A percentile compares a stretch with the other conserved stretches of the same genome.
Evolutionary conservation across 768 basidiomycete genomes (phyloP).

Genomic region (Grammothele lineata): DNA sequence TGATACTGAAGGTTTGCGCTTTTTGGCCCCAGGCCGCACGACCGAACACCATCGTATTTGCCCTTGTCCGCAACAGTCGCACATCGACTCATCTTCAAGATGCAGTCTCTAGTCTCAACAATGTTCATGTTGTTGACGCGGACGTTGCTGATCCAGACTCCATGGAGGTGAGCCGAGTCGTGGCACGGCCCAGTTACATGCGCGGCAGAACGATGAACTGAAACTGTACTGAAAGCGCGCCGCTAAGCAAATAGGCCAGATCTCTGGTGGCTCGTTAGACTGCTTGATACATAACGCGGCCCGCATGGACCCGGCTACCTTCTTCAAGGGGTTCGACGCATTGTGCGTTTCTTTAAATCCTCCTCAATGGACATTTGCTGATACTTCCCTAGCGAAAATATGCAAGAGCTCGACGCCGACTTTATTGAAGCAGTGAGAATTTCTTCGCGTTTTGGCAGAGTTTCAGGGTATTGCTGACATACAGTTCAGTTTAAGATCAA

Average conservation of each 20-base stretch:
- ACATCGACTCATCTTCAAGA: constrained; percentile 8
- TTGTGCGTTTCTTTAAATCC: constrained; percentile 10
- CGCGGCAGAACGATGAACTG: too few species aligned
- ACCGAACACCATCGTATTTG: constrained; percentile 18
- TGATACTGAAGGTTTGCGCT: background rate
- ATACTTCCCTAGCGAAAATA: background rate
- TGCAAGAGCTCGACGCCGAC: constrained; percentile 8
- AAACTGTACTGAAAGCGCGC: constrained; percentile 1
- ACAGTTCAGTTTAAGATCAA: constrained; percentile 29
- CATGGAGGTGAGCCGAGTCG: constrained; percentile 26
- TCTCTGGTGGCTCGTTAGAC: constrained; percentile 29
- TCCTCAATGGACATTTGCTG: background rate
- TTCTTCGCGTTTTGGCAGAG: too few species aligned
- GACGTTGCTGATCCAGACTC: constrained; percentile 31
- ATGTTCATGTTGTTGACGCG: constrained; percentile 32
- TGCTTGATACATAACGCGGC: constrained; percentile 34
- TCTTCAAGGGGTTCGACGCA: constrained; percentile 12
- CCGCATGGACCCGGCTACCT: constrained; percentile 8
- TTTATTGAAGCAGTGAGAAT: background rate
- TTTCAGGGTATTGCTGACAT: too few species aligned
- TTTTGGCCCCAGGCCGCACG: constrained; percentile 8
- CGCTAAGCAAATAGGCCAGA: constrained; percentile 18
- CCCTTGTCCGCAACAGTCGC: constrained; percentile 15
- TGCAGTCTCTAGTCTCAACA: constrained; percentile 5
- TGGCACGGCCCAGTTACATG: background rate